Evolutionary conservation across 2,329 filamentous ascomycete species (phyloP), one percentile per base, ranked within the genome.

Genomic region (Fusarium sp.): DNA sequence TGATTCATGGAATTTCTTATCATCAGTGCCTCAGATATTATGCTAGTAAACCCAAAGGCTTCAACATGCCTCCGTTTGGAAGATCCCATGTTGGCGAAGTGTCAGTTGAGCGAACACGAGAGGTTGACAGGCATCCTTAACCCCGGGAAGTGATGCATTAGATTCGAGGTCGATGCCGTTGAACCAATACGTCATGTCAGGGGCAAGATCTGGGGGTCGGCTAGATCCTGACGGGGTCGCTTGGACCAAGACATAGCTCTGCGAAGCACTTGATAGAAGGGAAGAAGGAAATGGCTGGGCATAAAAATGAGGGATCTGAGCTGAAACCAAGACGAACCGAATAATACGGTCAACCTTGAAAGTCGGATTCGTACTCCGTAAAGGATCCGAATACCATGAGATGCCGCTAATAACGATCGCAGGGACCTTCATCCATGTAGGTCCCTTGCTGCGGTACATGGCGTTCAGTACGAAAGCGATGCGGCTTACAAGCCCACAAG

Each of bases 31-130:
- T 41, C 41, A 6, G 15, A 18, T 15, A 23, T 47, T 31, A 29
- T 28, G n/a, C 13, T 9, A 39, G 23, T 4, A 41, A 10, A 29
- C 20, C 23, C 15, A 13, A 8, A 26, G 20, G 18, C 21, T 28
- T 18, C 8, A 33, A 28, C 12, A 5, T 49, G 24, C 29, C 13
- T 43, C 24, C 24, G 2, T 44, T 18, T 35, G 33, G 20, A 21
- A 20, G 10, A 11, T 21, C n/a, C n/a, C 21, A 44, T 24, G 26
- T 20, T 24, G 16, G 28, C 10, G n/a, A 46, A 35, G 46, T 18
- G 20, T 41, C 29, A 59, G 29, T 21, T 63, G 56, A 63, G 46
- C 63, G 66, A 69, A 69, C 66, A 69, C 66, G 66, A 69, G 66
- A 42, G 41, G 52, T 44, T 13, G 54, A 52, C 52, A 66, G 31